Conservation (phyloP, 495 filamentous ascomycete species). For the Trypethelium eluteriae region DNA sequence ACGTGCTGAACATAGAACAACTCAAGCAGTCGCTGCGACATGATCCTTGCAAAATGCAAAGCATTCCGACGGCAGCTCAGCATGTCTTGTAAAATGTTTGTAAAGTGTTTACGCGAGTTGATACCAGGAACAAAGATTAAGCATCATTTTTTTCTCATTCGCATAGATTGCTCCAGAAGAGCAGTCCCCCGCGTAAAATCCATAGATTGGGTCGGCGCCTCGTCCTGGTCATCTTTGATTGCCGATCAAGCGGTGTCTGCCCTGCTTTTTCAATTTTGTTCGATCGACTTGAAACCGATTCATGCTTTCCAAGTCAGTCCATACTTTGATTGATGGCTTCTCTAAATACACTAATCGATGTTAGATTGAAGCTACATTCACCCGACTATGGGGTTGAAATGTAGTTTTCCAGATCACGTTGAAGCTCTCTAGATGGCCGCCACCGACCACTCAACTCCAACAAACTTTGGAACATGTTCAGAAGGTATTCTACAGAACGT, state of each 20-base stretch:
- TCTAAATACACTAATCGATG: too few relatives aligned
- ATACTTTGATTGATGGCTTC: too few relatives aligned
- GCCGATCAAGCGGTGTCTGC: too few relatives aligned
- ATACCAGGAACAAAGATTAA: not conserved
- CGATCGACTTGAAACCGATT: too few relatives aligned
- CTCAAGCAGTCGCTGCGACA: slow-evolving; percentile 1
- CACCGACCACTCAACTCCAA: not conserved
- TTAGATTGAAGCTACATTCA: too few relatives aligned
- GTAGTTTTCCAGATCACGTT: not conserved
- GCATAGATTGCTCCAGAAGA: not conserved
- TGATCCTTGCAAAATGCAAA: not conserved
- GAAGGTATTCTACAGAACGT: not conserved
- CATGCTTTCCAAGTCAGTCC: too few relatives aligned
- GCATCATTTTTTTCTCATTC: not conserved
- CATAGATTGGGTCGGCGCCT: too few relatives aligned
- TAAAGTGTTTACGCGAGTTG: not conserved
- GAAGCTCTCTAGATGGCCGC: not conserved
- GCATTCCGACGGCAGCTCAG: too few relatives aligned
- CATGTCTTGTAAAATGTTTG: too few relatives aligned
- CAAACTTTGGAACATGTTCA: not conserved
- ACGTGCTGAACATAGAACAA: not conserved
- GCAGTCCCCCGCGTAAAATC: not conserved
- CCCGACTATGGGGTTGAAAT: too few relatives aligned
- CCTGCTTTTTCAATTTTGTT: too few relatives aligned
- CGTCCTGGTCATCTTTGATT: too few relatives aligned